Evolutionary conservation across 352 stramenopile genomes (phyloP), one percentile per base, ranked within the genome.

Genomic region (Pilasporangium apinafurcum): DNA sequence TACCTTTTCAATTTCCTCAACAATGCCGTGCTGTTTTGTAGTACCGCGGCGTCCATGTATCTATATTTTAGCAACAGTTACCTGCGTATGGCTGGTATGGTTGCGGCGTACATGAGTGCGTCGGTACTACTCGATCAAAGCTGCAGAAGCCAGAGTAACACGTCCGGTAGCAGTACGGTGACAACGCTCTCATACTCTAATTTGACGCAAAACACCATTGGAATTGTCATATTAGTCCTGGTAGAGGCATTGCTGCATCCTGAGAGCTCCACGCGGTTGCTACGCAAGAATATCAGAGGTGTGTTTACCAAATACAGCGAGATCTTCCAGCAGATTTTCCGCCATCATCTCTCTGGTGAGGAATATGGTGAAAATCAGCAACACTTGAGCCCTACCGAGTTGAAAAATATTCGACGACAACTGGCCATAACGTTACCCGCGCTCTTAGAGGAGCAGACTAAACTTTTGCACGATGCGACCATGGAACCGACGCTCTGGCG

Each of bases 41-140:
- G 77, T 73, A 80, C 65, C 5, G 56, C 64, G 26, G 48, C 62
- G 12, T 89, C 73, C 16, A 86, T 89, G 68, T 89, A 86, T 39
- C 64, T 84, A 10, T 81, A 68, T 43, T 89, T 73, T 60, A 82
- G 60, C 32, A 66, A 64, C n/a, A 45, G 52, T 7, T 81, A 83
- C 44, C 46, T 81, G 29, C 56, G 53, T 8, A 71, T 53, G 40
- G 73, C 73, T 1, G 77, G 77, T 12, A 76, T 86, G 60, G 70
- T 86, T 7, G 85, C 74, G 0, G 77, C 74, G 1, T 86, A 68
- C 39, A 83, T 86, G 67, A 65, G 71, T 1, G 62, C 73, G 1
- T 69, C 62, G 0, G 68, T 89, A 3, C 56, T 89, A 17, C 55
- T 86, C 0, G 58, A 78, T 31, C 65, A 83, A 32, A 66, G 28